Conservation (phyloP, 176 grass and related monocot genomes). For the Aegilops longissima region DNA sequence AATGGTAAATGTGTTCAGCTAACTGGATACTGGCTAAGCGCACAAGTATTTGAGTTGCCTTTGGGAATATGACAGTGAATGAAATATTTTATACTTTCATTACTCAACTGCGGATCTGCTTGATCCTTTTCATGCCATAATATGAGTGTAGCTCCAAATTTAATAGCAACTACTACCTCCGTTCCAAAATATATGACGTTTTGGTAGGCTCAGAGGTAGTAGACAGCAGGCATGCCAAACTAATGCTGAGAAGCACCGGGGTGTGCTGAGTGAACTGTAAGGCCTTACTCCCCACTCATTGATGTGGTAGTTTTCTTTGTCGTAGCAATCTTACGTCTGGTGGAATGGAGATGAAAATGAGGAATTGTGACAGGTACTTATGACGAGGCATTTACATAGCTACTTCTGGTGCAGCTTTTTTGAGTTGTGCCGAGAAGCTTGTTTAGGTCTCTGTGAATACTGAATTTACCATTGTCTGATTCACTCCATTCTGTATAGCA, state of each 20-base stretch:
- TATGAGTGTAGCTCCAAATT: not conserved
- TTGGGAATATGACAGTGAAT: not conserved
- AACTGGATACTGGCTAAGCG: not conserved
- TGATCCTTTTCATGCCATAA: not conserved
- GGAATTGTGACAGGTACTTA: slow-evolving; percentile 47
- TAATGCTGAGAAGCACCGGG: not conserved
- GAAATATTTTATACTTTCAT: not conserved
- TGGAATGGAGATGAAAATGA: slow-evolving; percentile 59
- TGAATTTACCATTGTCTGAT: slow-evolving; percentile 23
- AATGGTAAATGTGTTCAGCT: not conserved
- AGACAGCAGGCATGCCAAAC: not conserved
- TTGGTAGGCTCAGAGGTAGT: too few species aligned
- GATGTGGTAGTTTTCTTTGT: not conserved
- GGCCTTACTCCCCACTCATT: not conserved
- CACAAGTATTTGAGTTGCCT: not conserved
- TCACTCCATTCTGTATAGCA: slow-evolving; percentile 3
- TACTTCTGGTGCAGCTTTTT: slow-evolving; percentile 30
- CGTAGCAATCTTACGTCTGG: not conserved
- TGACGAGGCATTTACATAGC: slow-evolving; percentile 20
- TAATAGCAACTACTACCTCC: not conserved
- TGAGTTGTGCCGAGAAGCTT: slow-evolving; percentile 26
- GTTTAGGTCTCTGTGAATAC: slow-evolving; percentile 20
- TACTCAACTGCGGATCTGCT: not conserved
- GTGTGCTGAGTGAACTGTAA: not conserved
- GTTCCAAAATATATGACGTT: too few species aligned